Evolutionary conservation across 2,329 filamentous ascomycete genomes (phyloP).

Genomic region (Neonectria neomacrospora): DNA sequence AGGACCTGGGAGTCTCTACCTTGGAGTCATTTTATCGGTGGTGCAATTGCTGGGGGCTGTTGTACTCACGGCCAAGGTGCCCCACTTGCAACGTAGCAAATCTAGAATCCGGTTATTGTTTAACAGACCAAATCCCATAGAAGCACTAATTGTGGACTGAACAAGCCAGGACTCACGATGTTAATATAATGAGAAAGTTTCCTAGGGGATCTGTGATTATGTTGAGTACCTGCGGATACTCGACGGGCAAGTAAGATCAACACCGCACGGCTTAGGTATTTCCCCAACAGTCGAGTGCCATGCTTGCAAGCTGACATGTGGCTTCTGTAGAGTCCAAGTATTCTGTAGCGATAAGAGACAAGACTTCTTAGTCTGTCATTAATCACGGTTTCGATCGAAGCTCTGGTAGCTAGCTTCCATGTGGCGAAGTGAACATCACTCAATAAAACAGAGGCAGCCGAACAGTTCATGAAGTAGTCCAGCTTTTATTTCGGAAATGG

Average conservation of each 20-base stretch:
- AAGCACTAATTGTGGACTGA: background rate
- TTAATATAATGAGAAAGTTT: background rate
- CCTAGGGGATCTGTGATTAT: background rate
- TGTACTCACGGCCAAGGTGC: no score
- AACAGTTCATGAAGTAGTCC: background rate
- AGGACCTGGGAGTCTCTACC: no score
- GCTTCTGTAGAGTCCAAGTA: background rate
- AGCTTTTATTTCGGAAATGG: constrained; percentile 1
- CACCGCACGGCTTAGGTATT: background rate
- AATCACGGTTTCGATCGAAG: background rate
- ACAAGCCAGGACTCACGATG: no score
- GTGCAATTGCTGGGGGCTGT: background rate
- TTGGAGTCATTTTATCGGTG: no score
- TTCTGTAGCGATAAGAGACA: no score
- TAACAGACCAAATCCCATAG: background rate
- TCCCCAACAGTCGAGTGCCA: background rate
- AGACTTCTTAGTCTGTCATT: background rate
- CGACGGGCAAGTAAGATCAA: background rate
- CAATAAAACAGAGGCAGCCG: background rate
- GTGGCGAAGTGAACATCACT: no score
- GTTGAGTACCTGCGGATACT: background rate
- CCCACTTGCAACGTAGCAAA: no score
- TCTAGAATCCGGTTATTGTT: background rate
- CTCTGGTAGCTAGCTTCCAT: no score
- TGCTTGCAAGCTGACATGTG: background rate